A percentile compares a stretch with the other conserved stretches of the same genome.
phyloP scores from a whole-genome alignment of 1,284 basidiomycete species.

The Microbotryomycetes sp. region DNA sequence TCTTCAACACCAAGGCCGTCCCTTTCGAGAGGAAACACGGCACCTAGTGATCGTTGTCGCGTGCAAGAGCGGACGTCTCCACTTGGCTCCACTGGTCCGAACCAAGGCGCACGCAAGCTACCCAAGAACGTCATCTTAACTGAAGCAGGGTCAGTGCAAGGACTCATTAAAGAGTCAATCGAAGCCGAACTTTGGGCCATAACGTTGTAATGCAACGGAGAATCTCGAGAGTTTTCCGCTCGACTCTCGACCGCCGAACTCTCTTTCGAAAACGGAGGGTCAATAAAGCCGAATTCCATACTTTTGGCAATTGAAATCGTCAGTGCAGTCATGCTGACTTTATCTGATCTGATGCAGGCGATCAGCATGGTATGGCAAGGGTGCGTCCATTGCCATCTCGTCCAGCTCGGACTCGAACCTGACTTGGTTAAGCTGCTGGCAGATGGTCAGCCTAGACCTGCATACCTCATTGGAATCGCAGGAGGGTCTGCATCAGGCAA shows the following conservation, averaged over 20 bases:
- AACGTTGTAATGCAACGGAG: too few relatives aligned
- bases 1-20: not conserved
- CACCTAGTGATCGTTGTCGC: not conserved
- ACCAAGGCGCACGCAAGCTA: not conserved
- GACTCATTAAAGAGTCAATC: too few relatives aligned
- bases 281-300: too few relatives aligned
- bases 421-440: not conserved
- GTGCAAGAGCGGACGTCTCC: not conserved
- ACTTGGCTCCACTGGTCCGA: not conserved
- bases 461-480: constrained; percentile 89
- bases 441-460: constrained; percentile 62
- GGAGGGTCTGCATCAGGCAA: constrained; percentile 92
- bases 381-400: not conserved
- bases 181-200: too few relatives aligned
- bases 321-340: not conserved
- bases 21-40: not conserved
- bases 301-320: too few relatives aligned
- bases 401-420: not conserved
- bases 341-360: constrained; percentile 6
- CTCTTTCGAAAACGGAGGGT: too few relatives aligned
- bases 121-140: constrained; percentile 25
- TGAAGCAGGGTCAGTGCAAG: constrained; percentile 15
- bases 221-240: too few relatives aligned
- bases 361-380: constrained; percentile 27
- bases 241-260: too few relatives aligned